These are phyloP conservation scores for Linaria vulgaris DNA, from an alignment of 257 asterid genomes.

Conservation along the genomic window DNA sequence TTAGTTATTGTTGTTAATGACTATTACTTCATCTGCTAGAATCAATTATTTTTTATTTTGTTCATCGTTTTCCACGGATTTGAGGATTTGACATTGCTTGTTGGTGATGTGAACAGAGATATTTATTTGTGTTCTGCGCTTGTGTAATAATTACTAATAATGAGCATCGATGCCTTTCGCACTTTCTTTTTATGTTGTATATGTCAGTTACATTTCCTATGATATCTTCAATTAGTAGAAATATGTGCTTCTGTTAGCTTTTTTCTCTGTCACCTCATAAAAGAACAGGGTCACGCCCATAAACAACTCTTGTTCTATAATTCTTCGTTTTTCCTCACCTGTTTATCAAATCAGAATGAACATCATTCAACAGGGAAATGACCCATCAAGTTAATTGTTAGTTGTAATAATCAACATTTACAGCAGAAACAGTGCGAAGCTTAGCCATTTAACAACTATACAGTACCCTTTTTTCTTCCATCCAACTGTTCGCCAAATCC, in stretches of 20 bases:
- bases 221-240: too few species aligned
- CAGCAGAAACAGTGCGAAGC: neutral
- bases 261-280: too few species aligned
- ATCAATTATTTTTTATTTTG: constrained; percentile 23
- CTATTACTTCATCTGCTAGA: constrained; percentile 16
- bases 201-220: too few species aligned
- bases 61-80: constrained; percentile 18
- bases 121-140: neutral
- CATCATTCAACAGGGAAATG: too few species aligned
- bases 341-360: neutral
- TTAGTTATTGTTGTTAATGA: constrained; percentile 22
- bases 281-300: too few species aligned
- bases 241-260: too few species aligned
- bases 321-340: neutral
- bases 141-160: neutral
- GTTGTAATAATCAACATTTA: too few species aligned
- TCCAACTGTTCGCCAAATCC: neutral
- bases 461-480: neutral
- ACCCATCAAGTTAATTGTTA: neutral
- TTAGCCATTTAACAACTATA: too few species aligned
- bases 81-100: constrained; percentile 22
- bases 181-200: too few species aligned
- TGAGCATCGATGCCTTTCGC: too few species aligned
- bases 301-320: too few species aligned
- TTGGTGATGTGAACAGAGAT: constrained; percentile 22